Conservation (phyloP, 805 yeast species). For the Candida anglica region DNA sequence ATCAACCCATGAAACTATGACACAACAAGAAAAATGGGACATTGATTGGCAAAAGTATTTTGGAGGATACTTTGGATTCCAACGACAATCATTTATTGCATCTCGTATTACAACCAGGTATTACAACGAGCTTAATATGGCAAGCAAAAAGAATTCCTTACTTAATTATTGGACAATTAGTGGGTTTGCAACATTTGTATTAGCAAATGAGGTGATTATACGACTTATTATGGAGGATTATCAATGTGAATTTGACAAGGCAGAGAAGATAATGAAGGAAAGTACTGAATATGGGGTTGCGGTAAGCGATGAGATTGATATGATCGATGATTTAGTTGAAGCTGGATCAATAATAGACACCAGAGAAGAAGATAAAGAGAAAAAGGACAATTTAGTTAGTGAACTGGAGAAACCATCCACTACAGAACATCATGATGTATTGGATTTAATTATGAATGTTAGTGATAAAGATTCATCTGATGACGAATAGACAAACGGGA, state of each 20-base stretch:
- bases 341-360: constrained; percentile 1
- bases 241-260: constrained; percentile 32
- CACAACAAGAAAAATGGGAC: constrained; percentile 43
- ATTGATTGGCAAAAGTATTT: constrained; percentile 43
- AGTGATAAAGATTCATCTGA: too few relatives aligned
- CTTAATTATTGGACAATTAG: constrained; percentile 59
- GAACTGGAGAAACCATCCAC: too few relatives aligned
- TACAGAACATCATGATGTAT: neutral
- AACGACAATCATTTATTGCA: constrained; percentile 52
- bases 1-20: constrained; percentile 41
- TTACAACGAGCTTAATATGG: constrained; percentile 21
- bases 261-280: constrained; percentile 42
- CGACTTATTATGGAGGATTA: constrained; percentile 48
- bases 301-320: constrained; percentile 26
- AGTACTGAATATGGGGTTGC: constrained; percentile 47
- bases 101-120: constrained; percentile 33
- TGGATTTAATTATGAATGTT: too few relatives aligned
- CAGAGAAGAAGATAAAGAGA: too few relatives aligned
- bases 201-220: constrained; percentile 60
- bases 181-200: constrained; percentile 52
- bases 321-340: constrained; percentile 23
- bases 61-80: constrained; percentile 61
- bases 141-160: constrained; percentile 35
- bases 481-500: too few relatives aligned
- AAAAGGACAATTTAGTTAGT: too few relatives aligned